Evolutionary conservation across 257 asterid genomes (phyloP), one percentile per base, ranked within the genome.

Genomic region (Salvia hispanica): DNA sequence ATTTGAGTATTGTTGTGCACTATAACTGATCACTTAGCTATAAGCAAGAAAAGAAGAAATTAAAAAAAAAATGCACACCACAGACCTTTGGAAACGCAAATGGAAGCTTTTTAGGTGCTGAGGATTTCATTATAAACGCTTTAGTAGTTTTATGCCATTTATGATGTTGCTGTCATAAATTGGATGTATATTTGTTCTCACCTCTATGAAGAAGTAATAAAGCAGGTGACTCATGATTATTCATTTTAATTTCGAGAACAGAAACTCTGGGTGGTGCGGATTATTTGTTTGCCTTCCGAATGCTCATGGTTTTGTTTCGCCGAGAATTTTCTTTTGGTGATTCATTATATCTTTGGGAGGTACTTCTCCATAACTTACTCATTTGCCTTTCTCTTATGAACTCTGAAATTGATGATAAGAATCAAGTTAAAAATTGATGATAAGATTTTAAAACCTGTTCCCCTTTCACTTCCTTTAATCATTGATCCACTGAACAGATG

Each of bases 241-340:
- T 65, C 18, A 12, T 51, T 82, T 43, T 76, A 55, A 40, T 77
- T 72, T 72, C 70, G 67, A 57, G 54, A 55, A 70, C 97, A 93
- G 97, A 93, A 80, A 87, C 87, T 53, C 78, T 93, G 46, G 97
- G 97, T 64, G 99, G 97, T 58, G 99, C 97, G 37, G 91, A 88
- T 76, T 93, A 93, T 86, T 80, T 93, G 62, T 93, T 93, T 80
- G 99, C 99, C 66, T 76, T 93, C 77, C 85, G 99, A 40, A 93
- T 93, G 99, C 97, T 93, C 71, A 93, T 93, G 97, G 97, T 88
- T 72, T 80, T 90, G 88, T 93, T 93, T 72, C 99, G 97, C 56
- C 86, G 99, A 77, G 99, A 93, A 73, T 91, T 90, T 79, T 93
- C 99, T 37, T 93, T 93, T 80, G 90, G 87, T 13, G 99, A 93